Evolutionary conservation across 345 rosid species (phyloP), one percentile per base, ranked within the genome.

Genomic region (Salix arbutifolia): DNA sequence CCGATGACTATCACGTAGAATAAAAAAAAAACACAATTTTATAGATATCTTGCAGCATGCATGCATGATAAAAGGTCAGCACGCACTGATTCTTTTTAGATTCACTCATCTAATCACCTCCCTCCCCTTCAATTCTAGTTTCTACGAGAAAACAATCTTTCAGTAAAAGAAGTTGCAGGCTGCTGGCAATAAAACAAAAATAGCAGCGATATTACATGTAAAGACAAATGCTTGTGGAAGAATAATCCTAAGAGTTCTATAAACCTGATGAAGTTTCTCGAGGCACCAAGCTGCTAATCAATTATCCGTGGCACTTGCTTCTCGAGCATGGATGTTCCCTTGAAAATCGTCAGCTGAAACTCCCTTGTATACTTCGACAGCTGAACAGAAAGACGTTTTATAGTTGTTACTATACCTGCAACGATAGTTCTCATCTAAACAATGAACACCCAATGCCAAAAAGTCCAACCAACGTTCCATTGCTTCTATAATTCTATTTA

Each of bases 281-380:
- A 7, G 21, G 61, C 31, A 14, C 5, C 5, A 44, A n/a, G 50
- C 28, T 25, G 66, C 71, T 72, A 71, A n/a, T 53, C 48, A 40
- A 23, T 61, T 61, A 40, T 50, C 73, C 2, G 67, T 62, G 79
- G 90, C 67, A 96, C 90, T 84, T 87, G 88, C 85, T 91, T 96
- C 87, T 96, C 97, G 61, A 96, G 83, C 91, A 94, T 87, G 69
- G 90, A 84, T 50, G 97, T 96, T 71, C 98, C 98, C 74, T 88
- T 88, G 71, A 94, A 96, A 67, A 96, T 83, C 4, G 98, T 94
- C 58, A 94, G 88, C 84, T 89, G 95, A 74, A 86, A 78, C 73
- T 91, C 88, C 76, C 79, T 85, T 80, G 93, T 88, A 87, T 88
- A 90, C 80, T 83, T 79, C 72, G 61, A 83, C 86, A 92, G 40